A percentile compares a stretch with the other conserved stretches of the same genome.
These are phyloP conservation scores for Ceratocystis lukuohia DNA, from an alignment of 2,329 filamentous ascomycete genomes.

Conservation along the genomic window DNA sequence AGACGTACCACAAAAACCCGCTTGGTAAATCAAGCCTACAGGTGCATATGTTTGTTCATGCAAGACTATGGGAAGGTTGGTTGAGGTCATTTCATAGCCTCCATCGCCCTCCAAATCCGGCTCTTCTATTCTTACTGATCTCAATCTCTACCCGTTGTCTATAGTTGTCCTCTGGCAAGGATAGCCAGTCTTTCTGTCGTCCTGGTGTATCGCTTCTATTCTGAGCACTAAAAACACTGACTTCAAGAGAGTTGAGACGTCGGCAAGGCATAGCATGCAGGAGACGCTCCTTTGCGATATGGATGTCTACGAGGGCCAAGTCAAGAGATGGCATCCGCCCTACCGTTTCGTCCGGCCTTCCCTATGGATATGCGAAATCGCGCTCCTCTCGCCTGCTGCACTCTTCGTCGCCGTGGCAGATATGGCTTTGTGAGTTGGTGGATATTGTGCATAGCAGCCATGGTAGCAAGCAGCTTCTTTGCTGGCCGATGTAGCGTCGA, in stretches of 20 bases:
- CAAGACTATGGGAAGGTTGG: not conserved
- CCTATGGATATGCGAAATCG: not conserved
- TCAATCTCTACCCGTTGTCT: conserved; percentile 6
- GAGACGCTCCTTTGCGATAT: not conserved
- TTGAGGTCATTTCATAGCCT: not conserved
- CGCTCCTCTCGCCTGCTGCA: too few relatives aligned
- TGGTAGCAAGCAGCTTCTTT: too few relatives aligned
- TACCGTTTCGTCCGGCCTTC: not conserved
- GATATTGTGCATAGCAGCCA: too few relatives aligned
- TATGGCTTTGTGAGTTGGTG: too few relatives aligned
- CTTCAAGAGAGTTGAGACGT: not conserved
- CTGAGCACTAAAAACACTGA: too few relatives aligned
- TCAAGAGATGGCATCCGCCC: too few relatives aligned
- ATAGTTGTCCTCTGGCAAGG: not conserved
- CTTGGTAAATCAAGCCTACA: not conserved
- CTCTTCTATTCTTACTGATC: not conserved
- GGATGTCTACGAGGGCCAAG: too few relatives aligned
- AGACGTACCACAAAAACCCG: not conserved
- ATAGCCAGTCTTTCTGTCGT: not conserved
- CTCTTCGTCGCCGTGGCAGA: too few relatives aligned
- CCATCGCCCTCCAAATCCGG: not conserved
- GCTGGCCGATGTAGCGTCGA: too few relatives aligned
- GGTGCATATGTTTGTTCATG: not conserved
- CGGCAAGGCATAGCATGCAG: not conserved
- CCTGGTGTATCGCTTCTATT: not conserved